Evolutionary conservation across 352 stramenopile species (phyloP).

Genomic region (Globisporangium abappressorium): DNA sequence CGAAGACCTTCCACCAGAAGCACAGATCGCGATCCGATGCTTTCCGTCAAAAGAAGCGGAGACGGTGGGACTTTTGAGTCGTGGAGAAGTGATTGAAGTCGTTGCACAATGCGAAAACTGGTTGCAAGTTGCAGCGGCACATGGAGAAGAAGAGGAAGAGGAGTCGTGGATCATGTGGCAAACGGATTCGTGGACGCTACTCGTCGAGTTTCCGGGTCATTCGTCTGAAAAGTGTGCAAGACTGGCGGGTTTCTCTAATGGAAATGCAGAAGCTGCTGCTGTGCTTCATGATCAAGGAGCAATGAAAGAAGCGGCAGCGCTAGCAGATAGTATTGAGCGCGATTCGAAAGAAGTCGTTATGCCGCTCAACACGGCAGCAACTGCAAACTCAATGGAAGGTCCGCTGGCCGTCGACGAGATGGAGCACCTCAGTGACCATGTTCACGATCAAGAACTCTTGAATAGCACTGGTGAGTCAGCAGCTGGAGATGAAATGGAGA

Average conservation of each 20-base stretch:
- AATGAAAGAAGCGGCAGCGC: neutral
- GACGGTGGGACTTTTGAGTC: constrained; percentile 47
- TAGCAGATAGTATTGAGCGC: neutral
- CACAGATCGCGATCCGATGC: constrained; percentile 60
- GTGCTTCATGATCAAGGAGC: neutral
- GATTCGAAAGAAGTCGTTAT: neutral
- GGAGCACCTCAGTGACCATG: neutral
- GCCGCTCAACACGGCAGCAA: neutral
- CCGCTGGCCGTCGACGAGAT: neutral
- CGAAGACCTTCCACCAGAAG: constrained; percentile 47
- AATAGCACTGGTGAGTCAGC: neutral
- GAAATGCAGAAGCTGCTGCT: neutral
- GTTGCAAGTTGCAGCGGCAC: constrained; percentile 37
- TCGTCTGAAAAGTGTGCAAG: constrained; percentile 22
- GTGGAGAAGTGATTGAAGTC: constrained; percentile 53
- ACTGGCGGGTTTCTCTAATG: neutral
- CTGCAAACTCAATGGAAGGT: neutral
- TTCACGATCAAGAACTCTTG: neutral
- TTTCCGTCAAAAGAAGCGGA: constrained; percentile 66
- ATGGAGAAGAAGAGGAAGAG: constrained; percentile 3
- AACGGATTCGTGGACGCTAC: constrained; percentile 42
- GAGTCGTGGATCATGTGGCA: constrained; percentile 73
- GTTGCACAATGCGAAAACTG: constrained; percentile 43
- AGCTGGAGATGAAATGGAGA: neutral
- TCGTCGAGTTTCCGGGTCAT: constrained; percentile 38